Percentiles rank a stretch among this genome's conserved stretches.
phyloP scores from a whole-genome alignment of 2,329 filamentous ascomycete species.

The Botrytis aclada region DNA sequence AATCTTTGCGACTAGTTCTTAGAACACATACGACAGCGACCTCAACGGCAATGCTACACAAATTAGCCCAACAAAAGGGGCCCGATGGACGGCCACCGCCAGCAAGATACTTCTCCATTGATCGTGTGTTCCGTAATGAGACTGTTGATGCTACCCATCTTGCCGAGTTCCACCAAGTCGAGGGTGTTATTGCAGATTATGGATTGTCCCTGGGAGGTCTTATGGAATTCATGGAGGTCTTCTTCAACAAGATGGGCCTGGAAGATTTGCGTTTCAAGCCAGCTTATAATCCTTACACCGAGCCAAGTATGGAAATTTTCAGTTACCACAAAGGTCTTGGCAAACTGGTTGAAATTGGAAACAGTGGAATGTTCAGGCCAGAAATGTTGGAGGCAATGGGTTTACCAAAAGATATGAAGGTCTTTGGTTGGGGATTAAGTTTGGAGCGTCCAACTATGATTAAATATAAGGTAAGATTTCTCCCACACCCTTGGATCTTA shows the following conservation, averaged over 20 bases:
- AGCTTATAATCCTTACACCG: slow-evolving; percentile 92
- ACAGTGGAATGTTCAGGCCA: slow-evolving; percentile 97
- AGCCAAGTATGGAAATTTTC: slow-evolving; percentile 98
- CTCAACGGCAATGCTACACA: slow-evolving; percentile 86
- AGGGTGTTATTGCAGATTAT: slow-evolving; percentile 98
- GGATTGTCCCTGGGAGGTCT: slow-evolving; percentile 86
- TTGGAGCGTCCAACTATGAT: slow-evolving; percentile 92
- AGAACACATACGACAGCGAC: slow-evolving; percentile 95
- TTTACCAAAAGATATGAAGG: slow-evolving; percentile 82
- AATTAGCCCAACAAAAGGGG: slow-evolving; percentile 77
- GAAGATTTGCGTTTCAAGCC: slow-evolving; percentile 88
- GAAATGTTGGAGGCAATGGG: slow-evolving; percentile 98
- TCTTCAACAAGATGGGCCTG: slow-evolving; percentile 96
- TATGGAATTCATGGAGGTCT: slow-evolving; percentile 91
- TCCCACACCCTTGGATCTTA: no score
- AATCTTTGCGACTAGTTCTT: slow-evolving; percentile 82
- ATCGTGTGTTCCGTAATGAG: slow-evolving; percentile 97
- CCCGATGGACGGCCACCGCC: slow-evolving; percentile 62
- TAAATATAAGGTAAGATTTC: slow-evolving; percentile 36
- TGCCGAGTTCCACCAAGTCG: slow-evolving; percentile 97
- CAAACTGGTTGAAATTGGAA: slow-evolving; percentile 96
- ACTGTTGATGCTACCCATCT: slow-evolving; percentile 95
- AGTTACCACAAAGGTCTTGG: slow-evolving; percentile 84
- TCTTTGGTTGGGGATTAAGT: slow-evolving; percentile 91
- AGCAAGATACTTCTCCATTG: slow-evolving; percentile 97